A percentile compares a stretch with the other conserved stretches of the same genome.
phyloP scores from a whole-genome alignment of 148 eudicot species.

The Diospyros lotus region DNA sequence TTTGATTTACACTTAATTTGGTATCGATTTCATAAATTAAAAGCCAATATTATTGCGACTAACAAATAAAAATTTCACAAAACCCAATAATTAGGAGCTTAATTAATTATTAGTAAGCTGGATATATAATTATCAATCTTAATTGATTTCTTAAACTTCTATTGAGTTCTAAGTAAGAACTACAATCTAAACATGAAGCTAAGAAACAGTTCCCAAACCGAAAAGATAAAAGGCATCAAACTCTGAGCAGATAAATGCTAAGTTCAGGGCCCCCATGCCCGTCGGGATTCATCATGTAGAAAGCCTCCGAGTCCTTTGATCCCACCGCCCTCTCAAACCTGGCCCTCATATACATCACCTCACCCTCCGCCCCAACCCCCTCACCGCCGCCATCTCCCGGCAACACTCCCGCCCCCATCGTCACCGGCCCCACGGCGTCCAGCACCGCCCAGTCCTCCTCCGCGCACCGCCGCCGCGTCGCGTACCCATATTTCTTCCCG shows the following conservation, averaged over 20 bases:
- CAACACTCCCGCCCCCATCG: slow-evolving; percentile 83
- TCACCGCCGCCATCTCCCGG: slow-evolving; percentile 25
- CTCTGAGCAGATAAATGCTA: slow-evolving; percentile 61
- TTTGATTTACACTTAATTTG: no score
- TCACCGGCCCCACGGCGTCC: slow-evolving; percentile 53
- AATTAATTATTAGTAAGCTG: no score
- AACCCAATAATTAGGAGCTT: no score
- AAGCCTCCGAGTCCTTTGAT: slow-evolving; percentile 72
- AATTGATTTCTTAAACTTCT: no score
- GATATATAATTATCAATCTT: no score
- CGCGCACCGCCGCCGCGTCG: slow-evolving; percentile 54
- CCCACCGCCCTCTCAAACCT: slow-evolving; percentile 78
- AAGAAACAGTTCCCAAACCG: no score
- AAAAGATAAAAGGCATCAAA: not conserved
- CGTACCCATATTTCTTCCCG: slow-evolving; percentile 77
- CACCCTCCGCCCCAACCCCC: slow-evolving; percentile 38
- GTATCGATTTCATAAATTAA: no score
- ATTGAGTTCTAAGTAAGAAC: no score
- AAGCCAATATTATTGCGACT: no score
- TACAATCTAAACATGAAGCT: no score
- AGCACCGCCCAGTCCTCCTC: slow-evolving; percentile 54
- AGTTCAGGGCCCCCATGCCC: slow-evolving; percentile 56
- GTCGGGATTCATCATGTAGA: slow-evolving; percentile 74
- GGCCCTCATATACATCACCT: slow-evolving; percentile 84
- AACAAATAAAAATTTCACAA: no score